These are phyloP conservation scores for Pluteus cervinus DNA, from an alignment of 768 basidiomycete genomes.

Conservation along the genomic window DNA sequence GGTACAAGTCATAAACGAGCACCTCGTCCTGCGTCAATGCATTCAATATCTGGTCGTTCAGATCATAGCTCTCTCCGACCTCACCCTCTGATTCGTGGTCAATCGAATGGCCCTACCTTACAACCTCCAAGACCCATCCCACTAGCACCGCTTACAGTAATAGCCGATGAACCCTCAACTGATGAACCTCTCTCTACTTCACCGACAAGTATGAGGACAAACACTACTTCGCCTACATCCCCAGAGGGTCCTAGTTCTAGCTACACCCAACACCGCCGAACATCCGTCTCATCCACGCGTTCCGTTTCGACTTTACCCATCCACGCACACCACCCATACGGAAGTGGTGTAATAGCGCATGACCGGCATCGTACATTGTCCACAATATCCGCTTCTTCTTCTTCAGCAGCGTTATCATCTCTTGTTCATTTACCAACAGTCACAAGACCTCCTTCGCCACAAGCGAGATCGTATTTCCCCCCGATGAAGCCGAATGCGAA, in stretches of 20 bases:
- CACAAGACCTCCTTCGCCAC: constrained; percentile 40
- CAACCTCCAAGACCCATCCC: constrained; percentile 42
- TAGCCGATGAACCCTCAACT: constrained; percentile 41
- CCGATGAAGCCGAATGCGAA: constrained; percentile 47
- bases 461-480: constrained; percentile 59
- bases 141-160: constrained; percentile 56
- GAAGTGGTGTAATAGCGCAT: constrained; percentile 18
- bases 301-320: constrained; percentile 56
- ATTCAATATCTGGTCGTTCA: constrained; percentile 39
- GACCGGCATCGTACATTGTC: constrained; percentile 53
- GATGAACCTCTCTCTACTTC: constrained; percentile 24
- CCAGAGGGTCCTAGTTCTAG: constrained; percentile 22
- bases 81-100: constrained; percentile 73
- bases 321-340: constrained; percentile 25
- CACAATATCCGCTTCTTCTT: constrained; percentile 46
- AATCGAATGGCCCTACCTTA: constrained; percentile 52
- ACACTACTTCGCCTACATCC: constrained; percentile 19
- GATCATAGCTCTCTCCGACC: constrained; percentile 48
- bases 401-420: constrained; percentile 52
- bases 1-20: constrained; percentile 33
- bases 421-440: constrained; percentile 46
- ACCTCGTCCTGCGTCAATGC: constrained; percentile 59
- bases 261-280: constrained; percentile 28
- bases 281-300: constrained; percentile 34
- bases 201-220: constrained; percentile 25